Evolutionary conservation across 331 rosid genomes (phyloP).

Genomic region (Phaseolus coccineus): DNA sequence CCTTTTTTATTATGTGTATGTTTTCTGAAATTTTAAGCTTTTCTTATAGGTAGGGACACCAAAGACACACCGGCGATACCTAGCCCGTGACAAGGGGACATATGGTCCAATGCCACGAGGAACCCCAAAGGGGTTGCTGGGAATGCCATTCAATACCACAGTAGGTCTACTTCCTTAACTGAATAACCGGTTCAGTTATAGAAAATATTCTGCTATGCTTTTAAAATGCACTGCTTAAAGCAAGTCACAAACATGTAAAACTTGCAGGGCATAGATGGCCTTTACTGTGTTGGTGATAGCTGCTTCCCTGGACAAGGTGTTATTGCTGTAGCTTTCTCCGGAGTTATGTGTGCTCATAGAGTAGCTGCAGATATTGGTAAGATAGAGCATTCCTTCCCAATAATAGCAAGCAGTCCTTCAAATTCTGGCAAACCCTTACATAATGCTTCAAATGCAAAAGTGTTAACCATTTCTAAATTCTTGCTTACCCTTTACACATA

Average conservation of each 20-base stretch:
- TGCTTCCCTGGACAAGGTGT: slow-evolving; percentile 99
- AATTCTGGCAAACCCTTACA: background rate
- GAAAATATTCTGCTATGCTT: slow-evolving; percentile 26
- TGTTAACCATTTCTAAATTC: background rate
- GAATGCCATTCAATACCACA: slow-evolving; percentile 97
- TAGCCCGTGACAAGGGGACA: slow-evolving; percentile 89
- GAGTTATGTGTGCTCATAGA: slow-evolving; percentile 97
- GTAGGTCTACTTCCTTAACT: slow-evolving; percentile 53
- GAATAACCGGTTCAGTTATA: slow-evolving; percentile 26
- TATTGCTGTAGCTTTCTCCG: slow-evolving; percentile 94
- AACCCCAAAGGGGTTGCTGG: slow-evolving; percentile 85
- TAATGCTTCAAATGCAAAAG: background rate
- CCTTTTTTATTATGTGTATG: background rate
- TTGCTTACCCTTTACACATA: background rate
- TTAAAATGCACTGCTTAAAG: slow-evolving; percentile 26
- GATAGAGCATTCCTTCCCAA: slow-evolving; percentile 28
- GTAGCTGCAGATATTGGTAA: slow-evolving; percentile 94
- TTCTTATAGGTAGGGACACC: slow-evolving; percentile 90
- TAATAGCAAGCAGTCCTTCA: background rate
- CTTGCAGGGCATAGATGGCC: slow-evolving; percentile 83
- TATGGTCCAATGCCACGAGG: slow-evolving; percentile 94
- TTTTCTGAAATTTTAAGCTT: slow-evolving; percentile 36
- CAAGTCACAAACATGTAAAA: slow-evolving; percentile 33
- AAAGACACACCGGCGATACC: slow-evolving; percentile 85
- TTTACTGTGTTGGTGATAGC: slow-evolving; percentile 98